A percentile compares a stretch with the other conserved stretches of the same genome.
phyloP scores from a whole-genome alignment of 23 red algal species.

The Gracilaria vermiculophylla region DNA sequence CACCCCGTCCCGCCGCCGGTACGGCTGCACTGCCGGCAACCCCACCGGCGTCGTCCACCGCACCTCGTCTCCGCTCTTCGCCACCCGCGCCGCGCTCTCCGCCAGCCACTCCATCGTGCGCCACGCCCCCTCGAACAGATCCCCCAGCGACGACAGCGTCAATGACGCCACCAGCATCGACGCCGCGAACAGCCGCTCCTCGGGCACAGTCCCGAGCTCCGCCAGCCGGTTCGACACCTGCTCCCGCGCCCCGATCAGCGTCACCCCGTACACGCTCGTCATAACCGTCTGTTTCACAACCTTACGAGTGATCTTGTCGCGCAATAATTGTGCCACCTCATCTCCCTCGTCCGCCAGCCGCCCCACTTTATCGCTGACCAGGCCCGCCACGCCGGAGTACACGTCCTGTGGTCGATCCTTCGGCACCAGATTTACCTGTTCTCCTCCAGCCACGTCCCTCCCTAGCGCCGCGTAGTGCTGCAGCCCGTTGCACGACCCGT shows the following conservation, averaged over 20 bases:
- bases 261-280: slow-evolving; percentile 99
- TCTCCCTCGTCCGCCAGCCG: slow-evolving; percentile 61
- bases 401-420: slow-evolving; percentile 90
- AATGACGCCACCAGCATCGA: slow-evolving; percentile 65
- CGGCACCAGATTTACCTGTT: slow-evolving; percentile 89
- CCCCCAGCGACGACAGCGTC: slow-evolving; percentile 81
- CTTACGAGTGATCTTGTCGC: slow-evolving; percentile 69
- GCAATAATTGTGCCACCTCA: slow-evolving; percentile 55
- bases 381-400: slow-evolving; percentile 78
- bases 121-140: slow-evolving; percentile 79
- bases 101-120: slow-evolving; percentile 93
- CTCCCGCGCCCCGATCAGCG: slow-evolving; percentile 75
- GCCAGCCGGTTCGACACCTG: slow-evolving; percentile 79
- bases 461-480: slow-evolving; percentile 98
- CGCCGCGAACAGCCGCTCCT: slow-evolving; percentile 52
- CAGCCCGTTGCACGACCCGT: slow-evolving; percentile 97
- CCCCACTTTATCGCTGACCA: slow-evolving; percentile 55
- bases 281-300: slow-evolving; percentile 99
- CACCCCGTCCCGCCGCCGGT: slow-evolving; percentile 44
- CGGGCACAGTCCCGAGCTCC: slow-evolving; percentile 49
- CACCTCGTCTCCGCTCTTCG: slow-evolving; percentile 69
- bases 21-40: slow-evolving; percentile 89
- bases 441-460: slow-evolving; percentile 69
- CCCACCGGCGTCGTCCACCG: slow-evolving; percentile 93
- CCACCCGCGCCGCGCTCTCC: slow-evolving; percentile 53